Evolutionary conservation across 1,139 yeast species (phyloP).

Genomic region (Suhomyces panamericanus): DNA sequence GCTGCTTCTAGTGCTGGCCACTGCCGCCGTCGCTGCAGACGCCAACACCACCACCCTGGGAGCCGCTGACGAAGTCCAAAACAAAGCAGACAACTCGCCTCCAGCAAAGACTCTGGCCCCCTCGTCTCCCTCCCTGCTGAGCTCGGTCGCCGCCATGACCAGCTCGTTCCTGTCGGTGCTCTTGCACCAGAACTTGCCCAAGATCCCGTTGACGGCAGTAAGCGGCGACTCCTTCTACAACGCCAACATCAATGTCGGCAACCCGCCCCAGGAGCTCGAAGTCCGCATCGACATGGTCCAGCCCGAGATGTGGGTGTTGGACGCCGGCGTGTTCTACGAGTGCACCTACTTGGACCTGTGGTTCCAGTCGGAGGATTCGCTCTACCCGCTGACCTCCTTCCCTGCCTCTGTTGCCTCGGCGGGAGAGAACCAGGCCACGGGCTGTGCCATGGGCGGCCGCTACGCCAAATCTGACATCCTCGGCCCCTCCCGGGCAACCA

Average conservation of each 20-base stretch:
- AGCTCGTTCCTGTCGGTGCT: neutral
- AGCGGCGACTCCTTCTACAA: slow-evolving; percentile 11
- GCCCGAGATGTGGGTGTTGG: slow-evolving; percentile 41
- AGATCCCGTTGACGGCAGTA: slow-evolving; percentile 2
- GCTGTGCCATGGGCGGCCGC: slow-evolving; percentile 32
- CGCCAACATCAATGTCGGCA: slow-evolving; percentile 8
- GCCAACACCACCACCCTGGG: too few relatives aligned
- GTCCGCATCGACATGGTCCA: slow-evolving; percentile 36
- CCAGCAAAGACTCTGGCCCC: neutral
- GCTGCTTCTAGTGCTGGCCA: neutral
- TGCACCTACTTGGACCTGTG: slow-evolving; percentile 27
- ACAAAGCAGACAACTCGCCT: neutral
- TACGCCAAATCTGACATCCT: slow-evolving; percentile 14
- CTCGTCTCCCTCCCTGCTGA: too few relatives aligned
- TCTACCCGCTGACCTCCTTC: slow-evolving; percentile 12
- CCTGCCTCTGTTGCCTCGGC: slow-evolving; percentile 22
- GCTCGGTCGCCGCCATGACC: neutral
- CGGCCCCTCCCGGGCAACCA: neutral
- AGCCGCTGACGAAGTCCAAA: too few relatives aligned
- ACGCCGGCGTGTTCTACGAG: slow-evolving; percentile 23
- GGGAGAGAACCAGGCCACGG: slow-evolving; percentile 23
- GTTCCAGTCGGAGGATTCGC: slow-evolving; percentile 18
- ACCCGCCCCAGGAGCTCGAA: slow-evolving; percentile 15
- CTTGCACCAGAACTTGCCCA: slow-evolving; percentile 1
- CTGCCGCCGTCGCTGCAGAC: neutral